phyloP scores from a whole-genome alignment of 1,284 basidiomycete genomes.

The Agroathelia rolfsii region DNA sequence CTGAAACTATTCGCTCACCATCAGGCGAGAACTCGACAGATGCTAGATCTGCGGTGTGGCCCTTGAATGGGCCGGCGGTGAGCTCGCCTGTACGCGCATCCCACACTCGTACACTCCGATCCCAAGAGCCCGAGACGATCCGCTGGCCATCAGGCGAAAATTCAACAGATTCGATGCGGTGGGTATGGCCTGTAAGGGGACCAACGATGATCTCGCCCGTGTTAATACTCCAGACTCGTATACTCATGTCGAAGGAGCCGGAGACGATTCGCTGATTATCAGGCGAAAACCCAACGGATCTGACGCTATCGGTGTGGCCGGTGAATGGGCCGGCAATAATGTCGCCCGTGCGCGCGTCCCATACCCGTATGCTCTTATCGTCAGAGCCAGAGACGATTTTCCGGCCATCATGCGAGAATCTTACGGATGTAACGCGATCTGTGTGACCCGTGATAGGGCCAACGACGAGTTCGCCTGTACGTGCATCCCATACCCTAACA shows the following conservation, averaged over 20 bases:
- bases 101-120: conserved; percentile 17
- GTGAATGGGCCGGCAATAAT: conserved; percentile 1
- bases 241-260: conserved; percentile 9
- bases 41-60: conserved; percentile 12
- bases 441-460: conserved; percentile 8
- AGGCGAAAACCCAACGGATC: conserved; percentile 12
- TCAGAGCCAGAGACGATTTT: conserved; percentile 11
- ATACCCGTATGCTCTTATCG: conserved; percentile 10
- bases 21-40: conserved; percentile 11
- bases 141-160: conserved; percentile 11
- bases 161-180: conserved; percentile 3
- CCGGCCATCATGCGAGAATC: conserved; percentile 12
- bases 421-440: conserved; percentile 8
- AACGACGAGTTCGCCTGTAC: conserved; percentile 4
- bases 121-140: conserved; percentile 14
- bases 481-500: no score
- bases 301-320: conserved; percentile 3
- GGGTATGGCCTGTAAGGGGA: conserved; percentile 5
- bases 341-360: conserved; percentile 10
- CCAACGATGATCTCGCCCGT: conserved; percentile 4
- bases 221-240: conserved; percentile 12
- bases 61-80: conserved; percentile 12
- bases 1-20: conserved; percentile 13
- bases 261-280: conserved; percentile 11
- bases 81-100: conserved; percentile 10